Conservation (phyloP, 2,329 filamentous ascomycete genomes). For the Hypoxylon sp. region DNA sequence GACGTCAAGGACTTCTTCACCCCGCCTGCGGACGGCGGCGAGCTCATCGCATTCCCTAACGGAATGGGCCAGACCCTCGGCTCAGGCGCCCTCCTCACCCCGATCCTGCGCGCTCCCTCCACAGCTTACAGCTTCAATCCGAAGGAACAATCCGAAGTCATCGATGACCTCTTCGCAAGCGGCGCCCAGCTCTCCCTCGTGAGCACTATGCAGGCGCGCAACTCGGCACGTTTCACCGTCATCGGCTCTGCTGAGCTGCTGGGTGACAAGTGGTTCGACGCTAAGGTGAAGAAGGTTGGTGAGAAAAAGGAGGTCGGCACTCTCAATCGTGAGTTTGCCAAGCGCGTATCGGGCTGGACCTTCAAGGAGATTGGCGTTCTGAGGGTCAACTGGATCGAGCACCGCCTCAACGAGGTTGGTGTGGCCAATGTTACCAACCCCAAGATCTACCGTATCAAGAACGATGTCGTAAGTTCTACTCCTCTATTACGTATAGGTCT, state of each 20-base stretch:
- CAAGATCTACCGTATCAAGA: slow-evolving; percentile 93
- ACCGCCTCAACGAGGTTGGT: slow-evolving; percentile 72
- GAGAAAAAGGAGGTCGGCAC: slow-evolving; percentile 69
- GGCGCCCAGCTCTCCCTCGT: slow-evolving; percentile 87
- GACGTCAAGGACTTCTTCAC: slow-evolving; percentile 84
- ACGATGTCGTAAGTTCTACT: slow-evolving; percentile 82
- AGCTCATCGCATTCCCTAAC: slow-evolving; percentile 82
- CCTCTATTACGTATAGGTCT: neutral
- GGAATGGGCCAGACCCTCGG: slow-evolving; percentile 86
- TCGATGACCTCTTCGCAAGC: slow-evolving; percentile 87
- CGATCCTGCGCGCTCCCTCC: slow-evolving; percentile 82
- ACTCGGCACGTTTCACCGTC: slow-evolving; percentile 89
- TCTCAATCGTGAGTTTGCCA: slow-evolving; percentile 86
- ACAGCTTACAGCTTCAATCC: slow-evolving; percentile 96
- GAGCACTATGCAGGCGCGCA: slow-evolving; percentile 90
- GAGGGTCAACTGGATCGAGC: slow-evolving; percentile 84
- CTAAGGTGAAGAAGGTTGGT: slow-evolving; percentile 74
- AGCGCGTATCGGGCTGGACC: slow-evolving; percentile 89
- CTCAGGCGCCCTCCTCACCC: slow-evolving; percentile 79
- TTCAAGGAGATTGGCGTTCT: slow-evolving; percentile 95
- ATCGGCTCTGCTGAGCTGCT: slow-evolving; percentile 89
- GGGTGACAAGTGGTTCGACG: slow-evolving; percentile 89
- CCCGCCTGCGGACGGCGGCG: slow-evolving; percentile 65
- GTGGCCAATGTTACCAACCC: slow-evolving; percentile 78
- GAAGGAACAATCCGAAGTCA: slow-evolving; percentile 79